phyloP scores from a whole-genome alignment of 2,329 filamentous ascomycete genomes.

The Nemania sp. region DNA sequence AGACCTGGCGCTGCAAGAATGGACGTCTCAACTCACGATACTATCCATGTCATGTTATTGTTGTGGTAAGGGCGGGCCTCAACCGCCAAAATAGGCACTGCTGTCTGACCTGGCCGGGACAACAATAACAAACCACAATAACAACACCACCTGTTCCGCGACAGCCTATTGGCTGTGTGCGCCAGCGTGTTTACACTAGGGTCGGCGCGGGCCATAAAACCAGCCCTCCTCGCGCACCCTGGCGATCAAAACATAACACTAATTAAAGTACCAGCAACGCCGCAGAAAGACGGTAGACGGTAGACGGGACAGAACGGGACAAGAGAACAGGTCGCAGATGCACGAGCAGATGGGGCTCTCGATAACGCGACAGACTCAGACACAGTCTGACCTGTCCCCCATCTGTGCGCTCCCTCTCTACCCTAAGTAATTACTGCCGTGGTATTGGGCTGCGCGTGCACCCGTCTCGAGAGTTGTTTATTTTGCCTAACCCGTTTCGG shows the following conservation, averaged over 20 bases:
- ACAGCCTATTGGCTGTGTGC: conserved; percentile 16
- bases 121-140: conserved; percentile 30
- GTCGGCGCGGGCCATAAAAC: conserved; percentile 19
- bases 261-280: not conserved
- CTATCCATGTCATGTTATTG: not conserved
- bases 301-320: not conserved
- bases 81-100: conserved; percentile 19
- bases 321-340: not conserved
- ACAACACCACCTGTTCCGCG: conserved; percentile 23
- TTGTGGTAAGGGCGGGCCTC: conserved; percentile 12
- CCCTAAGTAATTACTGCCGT: not conserved
- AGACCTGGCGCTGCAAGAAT: too few relatives aligned
- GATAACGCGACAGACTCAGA: not conserved
- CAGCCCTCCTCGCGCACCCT: conserved; percentile 26
- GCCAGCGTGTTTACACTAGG: conserved; percentile 1
- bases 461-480: conserved; percentile 28
- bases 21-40: conserved; percentile 1
- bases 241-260: too few relatives aligned
- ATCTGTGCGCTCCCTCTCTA: not conserved
- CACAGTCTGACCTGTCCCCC: not conserved
- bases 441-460: conserved; percentile 22
- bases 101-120: conserved; percentile 27
- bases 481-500: conserved; percentile 20
- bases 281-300: not conserved
- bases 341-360: not conserved